phyloP scores from a whole-genome alignment of 2,329 filamentous ascomycete genomes.

The Phialophora expanda region DNA sequence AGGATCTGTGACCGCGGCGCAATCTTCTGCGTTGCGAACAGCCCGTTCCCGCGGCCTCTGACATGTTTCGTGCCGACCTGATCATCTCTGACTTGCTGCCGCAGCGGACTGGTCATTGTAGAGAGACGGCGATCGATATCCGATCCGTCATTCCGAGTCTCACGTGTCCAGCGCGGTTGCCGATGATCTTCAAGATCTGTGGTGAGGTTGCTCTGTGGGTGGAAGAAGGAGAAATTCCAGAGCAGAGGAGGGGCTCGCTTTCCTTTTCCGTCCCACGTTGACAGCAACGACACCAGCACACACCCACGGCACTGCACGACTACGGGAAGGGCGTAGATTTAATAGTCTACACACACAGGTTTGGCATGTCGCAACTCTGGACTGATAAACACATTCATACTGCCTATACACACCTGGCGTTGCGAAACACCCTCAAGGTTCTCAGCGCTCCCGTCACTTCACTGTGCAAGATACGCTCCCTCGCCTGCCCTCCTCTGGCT shows the following conservation, averaged over 20 bases:
- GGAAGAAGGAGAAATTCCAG: background rate
- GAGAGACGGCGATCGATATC: background rate
- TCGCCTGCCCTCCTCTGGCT: background rate
- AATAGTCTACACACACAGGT: too few relatives aligned
- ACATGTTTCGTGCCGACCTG: conserved; percentile 18
- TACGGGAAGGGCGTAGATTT: too few relatives aligned
- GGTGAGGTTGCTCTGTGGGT: background rate
- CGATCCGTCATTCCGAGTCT: background rate
- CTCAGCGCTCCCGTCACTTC: background rate
- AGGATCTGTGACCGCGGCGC: conserved; percentile 57
- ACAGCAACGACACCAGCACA: too few relatives aligned
- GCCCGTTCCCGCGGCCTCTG: conserved; percentile 53
- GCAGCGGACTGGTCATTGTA: conserved; percentile 8
- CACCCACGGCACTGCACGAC: too few relatives aligned
- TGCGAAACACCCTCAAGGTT: too few relatives aligned
- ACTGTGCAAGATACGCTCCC: conserved; percentile 41
- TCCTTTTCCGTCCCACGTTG: too few relatives aligned
- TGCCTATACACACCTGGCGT: too few relatives aligned
- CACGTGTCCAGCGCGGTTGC: background rate
- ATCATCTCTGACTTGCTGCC: conserved; percentile 17
- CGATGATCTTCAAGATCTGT: background rate
- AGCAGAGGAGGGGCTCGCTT: too few relatives aligned
- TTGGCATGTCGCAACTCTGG: too few relatives aligned
- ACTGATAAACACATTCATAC: too few relatives aligned
- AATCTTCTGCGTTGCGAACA: conserved; percentile 60